Percentiles rank a stretch among this genome's conserved stretches.
These are phyloP conservation scores for Microcyclospora tardicrescens DNA, from an alignment of 2,329 filamentous ascomycete genomes.

Conservation along the genomic window DNA sequence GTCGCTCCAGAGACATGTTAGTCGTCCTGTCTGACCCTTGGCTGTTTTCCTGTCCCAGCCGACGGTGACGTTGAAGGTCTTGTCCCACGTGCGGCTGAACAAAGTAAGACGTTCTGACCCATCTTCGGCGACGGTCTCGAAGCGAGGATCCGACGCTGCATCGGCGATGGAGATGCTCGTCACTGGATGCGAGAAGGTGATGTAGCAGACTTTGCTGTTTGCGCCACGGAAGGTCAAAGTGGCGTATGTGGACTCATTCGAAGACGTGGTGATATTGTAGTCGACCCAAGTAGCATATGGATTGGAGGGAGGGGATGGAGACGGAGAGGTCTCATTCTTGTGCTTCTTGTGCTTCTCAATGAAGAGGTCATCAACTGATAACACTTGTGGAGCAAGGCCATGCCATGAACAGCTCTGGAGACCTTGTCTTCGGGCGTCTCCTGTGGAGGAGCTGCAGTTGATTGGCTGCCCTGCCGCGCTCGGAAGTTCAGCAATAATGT, in stretches of 20 bases:
- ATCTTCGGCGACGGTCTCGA: slow-evolving; percentile 37
- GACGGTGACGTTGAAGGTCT: slow-evolving; percentile 63
- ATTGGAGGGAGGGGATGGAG: slow-evolving; percentile 2
- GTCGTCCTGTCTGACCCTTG: slow-evolving; percentile 45
- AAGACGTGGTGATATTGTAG: slow-evolving; percentile 46
- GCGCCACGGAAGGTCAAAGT: slow-evolving; percentile 53
- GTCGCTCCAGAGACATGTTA: slow-evolving; percentile 81
- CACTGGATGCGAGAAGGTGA: slow-evolving; percentile 59
- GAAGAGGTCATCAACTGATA: slow-evolving; percentile 23
- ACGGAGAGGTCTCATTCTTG: slow-evolving; percentile 1
- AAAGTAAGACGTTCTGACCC: slow-evolving; percentile 59
- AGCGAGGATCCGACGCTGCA: slow-evolving; percentile 10
- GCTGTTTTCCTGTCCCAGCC: slow-evolving; percentile 40
- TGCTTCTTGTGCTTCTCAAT: slow-evolving; percentile 7
- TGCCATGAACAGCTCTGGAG: slow-evolving; percentile 55
- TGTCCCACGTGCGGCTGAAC: slow-evolving; percentile 71
- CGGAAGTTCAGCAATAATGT: slow-evolving; percentile 57
- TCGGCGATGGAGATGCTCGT: slow-evolving; percentile 49
- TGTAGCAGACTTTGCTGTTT: slow-evolving; percentile 66
- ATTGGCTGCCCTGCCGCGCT: slow-evolving; percentile 49
- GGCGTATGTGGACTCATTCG: slow-evolving; percentile 27
- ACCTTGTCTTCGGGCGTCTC: slow-evolving; percentile 32
- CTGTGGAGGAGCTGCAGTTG: slow-evolving; percentile 27
- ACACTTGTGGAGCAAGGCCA: slow-evolving; percentile 53
- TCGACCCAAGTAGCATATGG: slow-evolving; percentile 43